Base-by-base conservation (phyloP, 805 yeast genomes). In the Dipodascus geniculatus region DNA sequence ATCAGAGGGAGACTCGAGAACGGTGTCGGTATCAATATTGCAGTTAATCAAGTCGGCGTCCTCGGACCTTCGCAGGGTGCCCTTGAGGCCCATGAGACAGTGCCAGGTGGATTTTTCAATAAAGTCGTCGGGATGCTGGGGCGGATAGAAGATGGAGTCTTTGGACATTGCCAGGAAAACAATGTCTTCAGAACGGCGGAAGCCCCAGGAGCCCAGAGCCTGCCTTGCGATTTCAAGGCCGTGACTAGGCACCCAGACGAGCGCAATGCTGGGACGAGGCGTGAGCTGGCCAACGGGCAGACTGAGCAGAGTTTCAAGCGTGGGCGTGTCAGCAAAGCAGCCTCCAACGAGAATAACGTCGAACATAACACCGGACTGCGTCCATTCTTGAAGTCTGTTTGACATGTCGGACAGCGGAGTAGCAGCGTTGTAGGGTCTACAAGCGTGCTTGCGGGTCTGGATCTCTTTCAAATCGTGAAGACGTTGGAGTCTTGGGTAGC, bases 1-100 rank as follows among this genome's bases (percentile, higher is more conserved):
- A 8, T 74, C 57, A 11, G 4, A 2, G n/a, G 49, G 31, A 9
- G 48, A 72, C 63, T 88, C 96, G 56, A 90, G 76, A 56, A 82
- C 82, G 51, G 90, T 73, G 68, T 90, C 97, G 0, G 96, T 89
- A 63, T 90, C 95, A 42, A 90, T 80, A 63, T 90, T 90, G 70
- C 97, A 91, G 65, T 90, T 95, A 56, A 90, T 89, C 55, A 90
- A 73, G 66, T 87, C 89, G 14, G 78, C 78, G 68, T 90, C 97
- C 0, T 82, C 80, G 1, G 95, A 80, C 61, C 97, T 76, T 63
- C 96, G 75, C 4, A 90, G 91, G 0, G 97, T 90, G 1, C 97
- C 97, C 1, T 96, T 90, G 52, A 90, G 85, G 61, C 96, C 91
- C 96, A 90, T 89, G 86, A 96, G 85, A 63, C 97, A 90, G 69